phyloP scores from a whole-genome alignment of 2,329 filamentous ascomycete species.

The Nigrograna mackinnonii region DNA sequence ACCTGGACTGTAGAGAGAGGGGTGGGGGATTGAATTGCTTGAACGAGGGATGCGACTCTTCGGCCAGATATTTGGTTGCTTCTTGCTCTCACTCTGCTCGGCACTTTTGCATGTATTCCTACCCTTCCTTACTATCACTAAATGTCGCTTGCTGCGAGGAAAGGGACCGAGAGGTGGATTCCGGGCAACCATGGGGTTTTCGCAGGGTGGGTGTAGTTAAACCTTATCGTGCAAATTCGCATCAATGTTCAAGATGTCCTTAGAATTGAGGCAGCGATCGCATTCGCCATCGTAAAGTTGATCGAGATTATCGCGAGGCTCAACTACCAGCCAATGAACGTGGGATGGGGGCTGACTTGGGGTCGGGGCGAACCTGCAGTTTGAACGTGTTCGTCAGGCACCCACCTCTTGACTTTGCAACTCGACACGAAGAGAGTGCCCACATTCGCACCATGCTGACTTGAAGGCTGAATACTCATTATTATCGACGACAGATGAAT shows the following conservation, averaged over 20 bases:
- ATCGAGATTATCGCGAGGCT: too few relatives aligned
- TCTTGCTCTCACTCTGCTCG: conserved; percentile 10
- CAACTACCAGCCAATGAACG: too few relatives aligned
- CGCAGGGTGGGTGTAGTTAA: conserved; percentile 23
- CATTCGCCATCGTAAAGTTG: too few relatives aligned
- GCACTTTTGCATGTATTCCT: conserved; percentile 39
- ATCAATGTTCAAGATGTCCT: conserved; percentile 26
- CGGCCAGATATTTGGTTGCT: conserved; percentile 9
- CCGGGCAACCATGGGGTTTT: conserved; percentile 15
- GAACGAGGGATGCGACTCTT: conserved; percentile 6
- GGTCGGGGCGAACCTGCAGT: too few relatives aligned
- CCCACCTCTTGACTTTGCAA: too few relatives aligned
- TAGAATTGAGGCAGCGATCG: too few relatives aligned
- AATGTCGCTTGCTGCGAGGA: conserved; percentile 27
- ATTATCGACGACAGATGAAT: too few relatives aligned
- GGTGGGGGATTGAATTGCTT: conserved; percentile 3
- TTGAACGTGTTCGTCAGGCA: too few relatives aligned
- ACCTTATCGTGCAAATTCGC: conserved; percentile 34
- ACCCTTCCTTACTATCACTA: conserved; percentile 43
- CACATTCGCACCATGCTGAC: too few relatives aligned
- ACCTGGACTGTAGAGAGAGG: background rate
- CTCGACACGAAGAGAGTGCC: too few relatives aligned
- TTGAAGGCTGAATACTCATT: too few relatives aligned
- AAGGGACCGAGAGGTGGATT: conserved; percentile 10
- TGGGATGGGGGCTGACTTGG: too few relatives aligned